These are phyloP conservation scores for Lanmaoa rubissima DNA, from an alignment of 768 basidiomycete species.

Conservation along the genomic window DNA sequence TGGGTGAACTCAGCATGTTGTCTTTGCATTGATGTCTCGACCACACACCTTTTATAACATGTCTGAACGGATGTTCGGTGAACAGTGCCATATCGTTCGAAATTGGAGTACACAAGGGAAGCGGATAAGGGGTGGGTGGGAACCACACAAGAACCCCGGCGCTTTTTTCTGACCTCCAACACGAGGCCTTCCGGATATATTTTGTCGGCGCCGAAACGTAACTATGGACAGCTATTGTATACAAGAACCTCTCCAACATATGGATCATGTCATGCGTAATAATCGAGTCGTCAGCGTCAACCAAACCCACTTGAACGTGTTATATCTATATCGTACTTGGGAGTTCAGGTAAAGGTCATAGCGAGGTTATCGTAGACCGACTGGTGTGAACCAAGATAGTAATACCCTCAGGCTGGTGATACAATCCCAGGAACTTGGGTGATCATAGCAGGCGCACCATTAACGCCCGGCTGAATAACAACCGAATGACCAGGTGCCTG, in stretches of 20 bases:
- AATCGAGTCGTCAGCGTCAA: slow-evolving; percentile 11
- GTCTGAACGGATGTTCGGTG: slow-evolving; percentile 33
- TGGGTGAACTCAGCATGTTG: slow-evolving; percentile 9
- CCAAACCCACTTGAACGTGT: background rate
- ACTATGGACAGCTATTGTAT: slow-evolving; percentile 11
- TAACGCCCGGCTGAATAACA: slow-evolving; percentile 64
- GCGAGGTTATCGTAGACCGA: background rate
- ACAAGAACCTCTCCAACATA: slow-evolving; percentile 3
- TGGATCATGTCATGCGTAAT: slow-evolving; percentile 7
- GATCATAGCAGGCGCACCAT: slow-evolving; percentile 59
- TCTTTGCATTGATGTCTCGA: background rate
- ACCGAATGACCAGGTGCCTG: slow-evolving; percentile 60
- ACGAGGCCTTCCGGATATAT: slow-evolving; percentile 25
- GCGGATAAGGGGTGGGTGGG: slow-evolving; percentile 29
- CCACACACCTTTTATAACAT: slow-evolving; percentile 32
- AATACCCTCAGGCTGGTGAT: slow-evolving; percentile 15
- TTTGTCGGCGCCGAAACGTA: slow-evolving; percentile 13
- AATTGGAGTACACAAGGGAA: slow-evolving; percentile 13
- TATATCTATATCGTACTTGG: background rate
- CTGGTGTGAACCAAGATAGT: background rate
- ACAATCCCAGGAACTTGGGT: slow-evolving; percentile 51
- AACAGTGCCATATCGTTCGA: slow-evolving; percentile 30
- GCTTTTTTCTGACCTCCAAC: slow-evolving; percentile 25
- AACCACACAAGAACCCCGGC: slow-evolving; percentile 7
- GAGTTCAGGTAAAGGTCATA: background rate